These are phyloP conservation scores for Arthrobotrys entomopaga DNA, from an alignment of 2,329 filamentous ascomycete genomes.

Conservation along the genomic window DNA sequence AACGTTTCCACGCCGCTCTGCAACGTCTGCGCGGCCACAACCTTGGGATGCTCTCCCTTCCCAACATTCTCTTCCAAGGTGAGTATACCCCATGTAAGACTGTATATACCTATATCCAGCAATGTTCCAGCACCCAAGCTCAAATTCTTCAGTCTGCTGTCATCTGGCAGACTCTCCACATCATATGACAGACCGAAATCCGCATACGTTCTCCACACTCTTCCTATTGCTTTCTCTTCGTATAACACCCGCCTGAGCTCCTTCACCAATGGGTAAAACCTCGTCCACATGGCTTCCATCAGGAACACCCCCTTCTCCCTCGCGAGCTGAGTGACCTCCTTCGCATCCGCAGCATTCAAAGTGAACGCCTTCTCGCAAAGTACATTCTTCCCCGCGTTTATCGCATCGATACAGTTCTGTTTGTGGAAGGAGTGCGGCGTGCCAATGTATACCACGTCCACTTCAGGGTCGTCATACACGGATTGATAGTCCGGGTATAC, in stretches of 20 bases:
- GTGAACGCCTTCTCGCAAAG: slow-evolving; percentile 66
- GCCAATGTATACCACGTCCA: slow-evolving; percentile 66
- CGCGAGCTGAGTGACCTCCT: slow-evolving; percentile 63
- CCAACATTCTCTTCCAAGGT: slow-evolving; percentile 60
- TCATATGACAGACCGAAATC: slow-evolving; percentile 63
- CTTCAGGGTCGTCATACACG: slow-evolving; percentile 63
- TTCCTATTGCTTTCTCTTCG: slow-evolving; percentile 63
- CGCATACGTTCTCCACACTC: slow-evolving; percentile 62
- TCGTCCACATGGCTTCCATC: slow-evolving; percentile 66
- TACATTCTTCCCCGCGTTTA: slow-evolving; percentile 63
- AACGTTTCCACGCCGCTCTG: slow-evolving; percentile 61
- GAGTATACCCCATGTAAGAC: slow-evolving; percentile 63
- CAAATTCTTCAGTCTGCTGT: slow-evolving; percentile 62
- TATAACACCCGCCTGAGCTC: slow-evolving; percentile 62
- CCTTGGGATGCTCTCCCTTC: slow-evolving; percentile 60
- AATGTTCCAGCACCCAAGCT: slow-evolving; percentile 64
- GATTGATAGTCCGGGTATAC: slow-evolving; percentile 63
- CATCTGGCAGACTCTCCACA: slow-evolving; percentile 59
- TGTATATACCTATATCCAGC: slow-evolving; percentile 65
- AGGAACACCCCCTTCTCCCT: slow-evolving; percentile 63
- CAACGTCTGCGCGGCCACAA: slow-evolving; percentile 62
- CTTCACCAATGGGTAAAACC: slow-evolving; percentile 63
- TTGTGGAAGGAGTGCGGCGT: slow-evolving; percentile 65
- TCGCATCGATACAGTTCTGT: slow-evolving; percentile 64
- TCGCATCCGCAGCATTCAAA: slow-evolving; percentile 63